Base-by-base conservation (phyloP, 768 basidiomycete genomes). In the Tubosaeta brunneosetosa region DNA sequence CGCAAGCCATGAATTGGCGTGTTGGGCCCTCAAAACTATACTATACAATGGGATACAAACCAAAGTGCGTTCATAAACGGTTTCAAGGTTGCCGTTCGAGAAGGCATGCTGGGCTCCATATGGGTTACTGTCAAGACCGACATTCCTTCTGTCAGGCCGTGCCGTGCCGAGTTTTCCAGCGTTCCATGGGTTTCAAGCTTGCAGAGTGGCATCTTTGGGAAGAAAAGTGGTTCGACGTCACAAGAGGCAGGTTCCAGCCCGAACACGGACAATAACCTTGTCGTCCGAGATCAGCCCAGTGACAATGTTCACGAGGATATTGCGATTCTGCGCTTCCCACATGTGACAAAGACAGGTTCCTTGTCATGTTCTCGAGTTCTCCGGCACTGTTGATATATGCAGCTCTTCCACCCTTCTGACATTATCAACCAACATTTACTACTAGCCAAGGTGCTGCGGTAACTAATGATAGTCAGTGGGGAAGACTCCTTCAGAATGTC, bases 11-110 rank as follows among this genome's bases (percentile, higher is more conserved):
- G 6, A 43, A 50, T 14, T 53, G 49, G 48, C 55, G 55, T 27
- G 38, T 27, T 12, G 56, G 58, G 4, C 58, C 48, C 13, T 22
- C 0, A n/a, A 38, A 41, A 22, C 22, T 41, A 3, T 19, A 43
- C 3, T 17, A 31, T 3, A n/a, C 42, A 43, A 34, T 12, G 52
- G 26, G 3, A 6, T 43, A 6, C 38, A 12, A 63, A 66, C 37
- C 61, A 67, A 34, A 41, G 52, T 3, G 52, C 64, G 11, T 66
- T 64, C 33, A 55, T 66, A 11, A 54, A 55, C 2, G 62, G 65
- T 12, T 62, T 62, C 49, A 64, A 62, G 31, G 43, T 62, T 12
- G 45, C 51, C 5, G 17, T 49, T 3, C 47, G 52, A 1, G 44
- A 40, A 0, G 44, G 51, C 0, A 14, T 46, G 3, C 44, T 50